Evolutionary conservation across 2,329 filamentous ascomycete genomes (phyloP).

Genomic region (Neofusicoccum sp.): DNA sequence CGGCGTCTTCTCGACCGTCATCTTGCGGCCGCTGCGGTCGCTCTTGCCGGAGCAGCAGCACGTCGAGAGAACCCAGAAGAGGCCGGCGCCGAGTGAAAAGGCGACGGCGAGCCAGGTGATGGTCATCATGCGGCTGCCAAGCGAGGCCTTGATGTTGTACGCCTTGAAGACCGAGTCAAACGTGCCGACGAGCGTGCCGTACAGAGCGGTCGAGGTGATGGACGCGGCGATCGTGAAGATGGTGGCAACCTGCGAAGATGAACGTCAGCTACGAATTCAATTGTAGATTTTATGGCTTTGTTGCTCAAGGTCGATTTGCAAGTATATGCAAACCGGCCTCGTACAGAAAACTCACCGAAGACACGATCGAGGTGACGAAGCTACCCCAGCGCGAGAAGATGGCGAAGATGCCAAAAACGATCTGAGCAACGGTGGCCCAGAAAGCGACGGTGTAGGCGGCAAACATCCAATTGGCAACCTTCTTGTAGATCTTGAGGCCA

Average conservation of each 20-base stretch:
- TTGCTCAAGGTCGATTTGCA: conserved; percentile 23
- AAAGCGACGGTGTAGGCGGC: conserved; percentile 75
- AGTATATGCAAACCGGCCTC: conserved; percentile 9
- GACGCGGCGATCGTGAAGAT: conserved; percentile 65
- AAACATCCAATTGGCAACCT: conserved; percentile 77
- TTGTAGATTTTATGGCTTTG: no score
- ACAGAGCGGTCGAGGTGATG: conserved; percentile 71
- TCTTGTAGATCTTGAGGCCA: conserved; percentile 70
- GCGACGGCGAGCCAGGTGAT: conserved; percentile 76
- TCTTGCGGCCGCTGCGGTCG: conserved; percentile 34
- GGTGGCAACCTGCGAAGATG: conserved; percentile 43
- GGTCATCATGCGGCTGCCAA: conserved; percentile 70
- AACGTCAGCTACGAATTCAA: neutral
- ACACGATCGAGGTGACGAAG: conserved; percentile 76
- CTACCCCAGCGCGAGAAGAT: conserved; percentile 80
- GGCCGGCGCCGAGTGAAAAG: conserved; percentile 69
- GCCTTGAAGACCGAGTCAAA: conserved; percentile 65
- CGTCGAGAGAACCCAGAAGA: conserved; percentile 90
- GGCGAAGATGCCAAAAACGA: conserved; percentile 77
- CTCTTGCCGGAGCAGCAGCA: conserved; percentile 83
- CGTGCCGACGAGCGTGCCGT: conserved; percentile 65
- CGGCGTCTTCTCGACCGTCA: conserved; percentile 58
- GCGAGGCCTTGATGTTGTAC: conserved; percentile 66
- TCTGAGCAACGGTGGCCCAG: conserved; percentile 65
- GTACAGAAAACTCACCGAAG: conserved; percentile 55